A percentile compares a stretch with the other conserved stretches of the same genome.
These are phyloP conservation scores for Umbelopsis sp. DNA, from an alignment of 192 early-diverging fungal genomes.

Conservation along the genomic window DNA sequence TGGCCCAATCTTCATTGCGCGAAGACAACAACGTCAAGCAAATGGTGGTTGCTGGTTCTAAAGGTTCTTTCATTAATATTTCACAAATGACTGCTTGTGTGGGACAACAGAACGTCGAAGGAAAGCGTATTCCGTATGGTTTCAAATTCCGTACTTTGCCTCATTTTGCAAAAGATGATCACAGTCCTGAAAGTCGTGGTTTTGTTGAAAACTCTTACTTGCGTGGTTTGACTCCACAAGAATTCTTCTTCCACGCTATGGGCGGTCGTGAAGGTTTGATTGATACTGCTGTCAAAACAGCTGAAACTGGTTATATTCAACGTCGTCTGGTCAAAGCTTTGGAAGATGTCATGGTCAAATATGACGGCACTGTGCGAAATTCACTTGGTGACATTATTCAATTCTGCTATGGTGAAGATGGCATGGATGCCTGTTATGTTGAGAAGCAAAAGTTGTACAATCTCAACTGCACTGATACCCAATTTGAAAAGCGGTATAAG, in stretches of 20 bases:
- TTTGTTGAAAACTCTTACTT: constrained; percentile 92
- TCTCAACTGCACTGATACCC: constrained; percentile 65
- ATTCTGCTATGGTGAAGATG: constrained; percentile 98
- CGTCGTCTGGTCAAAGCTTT: constrained; percentile 97
- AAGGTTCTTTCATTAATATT: constrained; percentile 95
- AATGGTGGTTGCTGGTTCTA: constrained; percentile 96
- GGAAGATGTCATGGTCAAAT: constrained; percentile 97
- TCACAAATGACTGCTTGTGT: constrained; percentile 99
- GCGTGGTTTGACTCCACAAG: constrained; percentile 92
- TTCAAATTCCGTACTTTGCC: constrained; percentile 94
- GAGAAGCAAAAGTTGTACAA: constrained; percentile 80
- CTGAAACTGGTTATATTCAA: constrained; percentile 99
- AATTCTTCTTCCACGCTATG: constrained; percentile 99
- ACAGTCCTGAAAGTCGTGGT: constrained; percentile 86
- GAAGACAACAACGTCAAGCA: constrained; percentile 95
- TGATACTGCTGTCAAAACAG: constrained; percentile 99
- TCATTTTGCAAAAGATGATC: constrained; percentile 98
- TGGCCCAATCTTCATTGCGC: constrained; percentile 77
- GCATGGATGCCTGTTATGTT: constrained; percentile 92
- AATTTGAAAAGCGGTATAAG: constrained; percentile 80
- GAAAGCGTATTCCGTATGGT: constrained; percentile 96
- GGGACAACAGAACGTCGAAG: constrained; percentile 99
- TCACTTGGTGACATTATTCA: constrained; percentile 92
- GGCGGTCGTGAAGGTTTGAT: constrained; percentile 99
- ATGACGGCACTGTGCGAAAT: constrained; percentile 96